phyloP scores from a whole-genome alignment of 805 yeast genomes.

The Maudiozyma pseudohumilis region DNA sequence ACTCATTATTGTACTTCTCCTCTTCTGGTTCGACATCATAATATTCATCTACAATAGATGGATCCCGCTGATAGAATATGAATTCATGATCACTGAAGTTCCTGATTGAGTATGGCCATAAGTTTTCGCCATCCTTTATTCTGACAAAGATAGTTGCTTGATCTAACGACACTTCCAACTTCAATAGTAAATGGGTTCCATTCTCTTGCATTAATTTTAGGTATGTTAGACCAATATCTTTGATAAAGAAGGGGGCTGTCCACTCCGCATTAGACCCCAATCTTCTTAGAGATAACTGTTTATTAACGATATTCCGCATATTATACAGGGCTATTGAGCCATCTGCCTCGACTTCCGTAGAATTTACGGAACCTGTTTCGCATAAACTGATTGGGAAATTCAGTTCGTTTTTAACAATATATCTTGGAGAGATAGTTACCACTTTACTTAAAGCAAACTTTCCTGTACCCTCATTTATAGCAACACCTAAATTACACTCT shows the following conservation, averaged over 20 bases:
- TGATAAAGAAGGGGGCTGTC: slow-evolving; percentile 82
- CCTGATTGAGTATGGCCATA: slow-evolving; percentile 90
- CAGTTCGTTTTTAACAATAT: slow-evolving; percentile 56
- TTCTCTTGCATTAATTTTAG: slow-evolving; percentile 57
- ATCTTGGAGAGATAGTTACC: slow-evolving; percentile 75
- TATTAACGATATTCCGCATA: slow-evolving; percentile 41
- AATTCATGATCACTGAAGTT: slow-evolving; percentile 86
- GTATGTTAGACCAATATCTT: slow-evolving; percentile 74
- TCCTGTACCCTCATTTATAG: slow-evolving; percentile 76
- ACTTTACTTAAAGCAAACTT: slow-evolving; percentile 68
- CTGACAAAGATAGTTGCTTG: slow-evolving; percentile 73
- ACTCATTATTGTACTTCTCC: slow-evolving; percentile 44
- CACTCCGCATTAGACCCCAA: slow-evolving; percentile 50
- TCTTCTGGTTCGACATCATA: slow-evolving; percentile 51
- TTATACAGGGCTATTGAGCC: slow-evolving; percentile 52
- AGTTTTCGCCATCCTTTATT: slow-evolving; percentile 56
- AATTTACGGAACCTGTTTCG: slow-evolving; percentile 56
- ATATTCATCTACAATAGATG: slow-evolving; percentile 33
- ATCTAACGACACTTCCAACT: slow-evolving; percentile 68
- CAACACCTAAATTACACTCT: slow-evolving; percentile 70
- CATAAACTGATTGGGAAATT: slow-evolving; percentile 47
- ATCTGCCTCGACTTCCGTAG: slow-evolving; percentile 37
- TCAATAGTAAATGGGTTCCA: slow-evolving; percentile 59
- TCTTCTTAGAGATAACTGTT: slow-evolving; percentile 53
- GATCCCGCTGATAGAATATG: slow-evolving; percentile 77